phyloP scores from a whole-genome alignment of 768 basidiomycete species.

The Gymnopilus junonius region DNA sequence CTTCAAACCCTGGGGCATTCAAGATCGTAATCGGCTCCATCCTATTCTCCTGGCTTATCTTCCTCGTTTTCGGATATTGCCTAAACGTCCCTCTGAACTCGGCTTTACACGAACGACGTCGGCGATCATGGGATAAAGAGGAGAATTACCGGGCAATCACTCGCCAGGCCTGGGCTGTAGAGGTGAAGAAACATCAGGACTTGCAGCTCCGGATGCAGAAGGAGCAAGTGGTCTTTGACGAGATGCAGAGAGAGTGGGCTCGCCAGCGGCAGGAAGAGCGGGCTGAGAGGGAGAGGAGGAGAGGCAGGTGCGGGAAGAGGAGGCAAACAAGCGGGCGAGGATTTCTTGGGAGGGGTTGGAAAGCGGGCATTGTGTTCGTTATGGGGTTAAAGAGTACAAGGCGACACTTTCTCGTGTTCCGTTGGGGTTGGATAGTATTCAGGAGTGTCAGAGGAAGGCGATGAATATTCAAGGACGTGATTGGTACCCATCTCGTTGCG shows the following conservation, averaged over 20 bases:
- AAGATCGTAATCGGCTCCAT: not conserved
- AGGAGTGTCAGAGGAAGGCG: not conserved
- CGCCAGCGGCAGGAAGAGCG: not conserved
- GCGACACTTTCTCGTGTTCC: not conserved
- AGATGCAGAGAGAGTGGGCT: not conserved
- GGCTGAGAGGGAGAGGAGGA: not conserved
- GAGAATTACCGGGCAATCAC: not conserved
- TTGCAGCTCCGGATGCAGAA: not conserved
- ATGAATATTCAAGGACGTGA: not conserved
- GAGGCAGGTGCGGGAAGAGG: not conserved
- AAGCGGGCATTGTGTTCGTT: not conserved
- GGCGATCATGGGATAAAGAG: not conserved
- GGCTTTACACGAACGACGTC: not conserved
- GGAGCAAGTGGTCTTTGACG: not conserved
- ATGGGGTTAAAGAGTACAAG: not conserved
- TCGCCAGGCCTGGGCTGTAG: not conserved
- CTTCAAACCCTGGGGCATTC: not conserved
- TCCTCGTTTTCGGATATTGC: not conserved
- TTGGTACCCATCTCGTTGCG: not conserved
- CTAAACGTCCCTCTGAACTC: not conserved
- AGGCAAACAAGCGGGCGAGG: not conserved
- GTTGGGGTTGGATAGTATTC: not conserved
- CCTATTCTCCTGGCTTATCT: not conserved
- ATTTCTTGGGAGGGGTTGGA: not conserved
- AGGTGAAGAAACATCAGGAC: not conserved